Percentiles rank a stretch among this genome's conserved stretches.
Conservation (phyloP, 768 basidiomycete species). For the Dictyophora rubrovolvata region DNA sequence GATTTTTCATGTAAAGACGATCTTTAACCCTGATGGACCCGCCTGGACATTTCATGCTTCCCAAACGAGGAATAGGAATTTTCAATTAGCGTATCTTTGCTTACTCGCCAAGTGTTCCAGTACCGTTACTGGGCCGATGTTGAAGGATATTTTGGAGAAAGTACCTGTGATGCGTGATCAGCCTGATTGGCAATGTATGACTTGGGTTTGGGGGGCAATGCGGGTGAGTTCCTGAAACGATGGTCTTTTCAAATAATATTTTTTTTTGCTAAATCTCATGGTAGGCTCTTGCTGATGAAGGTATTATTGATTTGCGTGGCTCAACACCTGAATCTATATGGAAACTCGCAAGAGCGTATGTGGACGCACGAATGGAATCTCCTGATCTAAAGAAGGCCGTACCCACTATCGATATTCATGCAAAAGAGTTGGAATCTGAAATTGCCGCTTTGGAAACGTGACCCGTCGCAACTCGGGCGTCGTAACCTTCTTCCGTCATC, state of each 20-base stretch:
- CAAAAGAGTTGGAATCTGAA: background rate
- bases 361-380: background rate
- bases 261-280: background rate
- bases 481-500: too few species aligned
- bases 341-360: background rate
- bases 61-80: background rate
- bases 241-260: background rate
- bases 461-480: background rate
- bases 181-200: background rate
- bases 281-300: background rate
- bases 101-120: background rate
- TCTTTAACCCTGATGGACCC: background rate
- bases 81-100: background rate
- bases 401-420: background rate
- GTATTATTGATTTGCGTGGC: background rate
- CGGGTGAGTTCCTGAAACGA: background rate
- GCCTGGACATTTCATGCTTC: background rate
- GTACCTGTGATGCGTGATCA: background rate
- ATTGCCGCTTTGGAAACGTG: background rate
- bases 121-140: background rate
- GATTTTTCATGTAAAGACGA: background rate
- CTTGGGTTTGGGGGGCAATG: background rate
- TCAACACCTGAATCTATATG: background rate
- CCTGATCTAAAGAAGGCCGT: background rate
- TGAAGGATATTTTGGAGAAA: background rate